Conservation (phyloP, 768 basidiomycete species). For the Mycena maculata region DNA sequence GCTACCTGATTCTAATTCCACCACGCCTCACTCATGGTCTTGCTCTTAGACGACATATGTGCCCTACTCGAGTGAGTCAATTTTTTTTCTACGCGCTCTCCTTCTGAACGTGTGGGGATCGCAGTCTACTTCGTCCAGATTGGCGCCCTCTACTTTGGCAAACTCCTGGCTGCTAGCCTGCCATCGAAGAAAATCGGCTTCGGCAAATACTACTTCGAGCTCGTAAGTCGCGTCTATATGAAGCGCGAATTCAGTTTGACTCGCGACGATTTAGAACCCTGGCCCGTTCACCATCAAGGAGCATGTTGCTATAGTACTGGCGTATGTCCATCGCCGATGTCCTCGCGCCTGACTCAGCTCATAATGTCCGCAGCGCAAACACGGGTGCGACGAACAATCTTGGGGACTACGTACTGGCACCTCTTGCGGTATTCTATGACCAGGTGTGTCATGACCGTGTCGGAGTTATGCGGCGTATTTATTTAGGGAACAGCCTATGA, state of each 20-base stretch:
- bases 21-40: not conserved
- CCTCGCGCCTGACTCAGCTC: not conserved
- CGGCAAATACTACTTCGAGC: constrained; percentile 32
- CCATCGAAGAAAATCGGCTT: constrained; percentile 37
- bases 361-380: constrained; percentile 36
- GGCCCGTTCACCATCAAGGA: constrained; percentile 41
- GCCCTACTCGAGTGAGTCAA: constrained; percentile 37
- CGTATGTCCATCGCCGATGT: constrained; percentile 22
- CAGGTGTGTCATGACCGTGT: constrained; percentile 7
- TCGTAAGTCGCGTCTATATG: constrained; percentile 2
- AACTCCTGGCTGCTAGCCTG: constrained; percentile 35
- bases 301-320: constrained; percentile 41
- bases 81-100: not conserved
- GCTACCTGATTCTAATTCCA: not conserved
- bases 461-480: not conserved
- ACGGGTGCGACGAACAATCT: constrained; percentile 40
- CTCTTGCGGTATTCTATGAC: constrained; percentile 38
- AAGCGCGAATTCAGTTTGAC: not conserved
- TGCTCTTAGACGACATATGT: constrained; percentile 39
- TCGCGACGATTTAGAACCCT: constrained; percentile 29
- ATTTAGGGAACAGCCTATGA: constrained; percentile 33
- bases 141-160: constrained; percentile 36
- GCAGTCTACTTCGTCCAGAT: constrained; percentile 43
- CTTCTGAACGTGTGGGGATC: not conserved
- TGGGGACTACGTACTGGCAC: constrained; percentile 41